Percentiles rank a stretch among this genome's conserved stretches.
These are phyloP conservation scores for Barnettozyma salicaria DNA, from an alignment of 805 yeast genomes.

Conservation along the genomic window DNA sequence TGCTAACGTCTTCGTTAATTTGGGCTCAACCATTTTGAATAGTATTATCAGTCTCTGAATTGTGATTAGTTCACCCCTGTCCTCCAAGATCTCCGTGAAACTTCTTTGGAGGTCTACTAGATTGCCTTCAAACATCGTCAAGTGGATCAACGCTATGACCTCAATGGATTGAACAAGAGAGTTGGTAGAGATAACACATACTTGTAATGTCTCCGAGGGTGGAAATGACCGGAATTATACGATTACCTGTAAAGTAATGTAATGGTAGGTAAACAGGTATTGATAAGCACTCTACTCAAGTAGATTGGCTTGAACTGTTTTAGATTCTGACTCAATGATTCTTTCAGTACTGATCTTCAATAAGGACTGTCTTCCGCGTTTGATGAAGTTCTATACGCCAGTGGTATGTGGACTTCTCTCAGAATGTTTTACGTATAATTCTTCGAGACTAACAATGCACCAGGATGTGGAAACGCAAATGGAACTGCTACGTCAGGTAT, in stretches of 20 bases:
- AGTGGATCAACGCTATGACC: too few species aligned
- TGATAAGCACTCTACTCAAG: too few species aligned
- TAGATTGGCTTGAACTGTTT: neutral
- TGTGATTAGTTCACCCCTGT: slow-evolving; percentile 10
- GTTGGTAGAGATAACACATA: too few species aligned
- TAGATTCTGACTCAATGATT: slow-evolving; percentile 45
- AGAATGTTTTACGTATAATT: neutral
- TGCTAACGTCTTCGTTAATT: slow-evolving; percentile 1
- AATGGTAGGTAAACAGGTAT: too few species aligned
- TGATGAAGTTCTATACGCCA: slow-evolving; percentile 88
- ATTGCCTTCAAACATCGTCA: too few species aligned
- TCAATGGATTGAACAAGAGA: too few species aligned
- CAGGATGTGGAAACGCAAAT: slow-evolving; percentile 75
- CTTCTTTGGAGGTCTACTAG: too few species aligned
- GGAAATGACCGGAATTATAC: neutral
- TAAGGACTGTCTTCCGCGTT: slow-evolving; percentile 82
- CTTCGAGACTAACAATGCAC: neutral
- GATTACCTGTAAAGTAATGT: too few species aligned
- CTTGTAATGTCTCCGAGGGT: neutral
- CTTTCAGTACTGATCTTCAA: slow-evolving; percentile 85
- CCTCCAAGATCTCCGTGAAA: slow-evolving; percentile 8
- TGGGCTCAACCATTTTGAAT: slow-evolving; percentile 14
- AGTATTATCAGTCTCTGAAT: slow-evolving; percentile 9
- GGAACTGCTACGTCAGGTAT: slow-evolving; percentile 72
- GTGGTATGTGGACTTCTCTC: slow-evolving; percentile 34